Evolutionary conservation across 306 rosid genomes (phyloP).

Genomic region (Canavalia gladiata): DNA sequence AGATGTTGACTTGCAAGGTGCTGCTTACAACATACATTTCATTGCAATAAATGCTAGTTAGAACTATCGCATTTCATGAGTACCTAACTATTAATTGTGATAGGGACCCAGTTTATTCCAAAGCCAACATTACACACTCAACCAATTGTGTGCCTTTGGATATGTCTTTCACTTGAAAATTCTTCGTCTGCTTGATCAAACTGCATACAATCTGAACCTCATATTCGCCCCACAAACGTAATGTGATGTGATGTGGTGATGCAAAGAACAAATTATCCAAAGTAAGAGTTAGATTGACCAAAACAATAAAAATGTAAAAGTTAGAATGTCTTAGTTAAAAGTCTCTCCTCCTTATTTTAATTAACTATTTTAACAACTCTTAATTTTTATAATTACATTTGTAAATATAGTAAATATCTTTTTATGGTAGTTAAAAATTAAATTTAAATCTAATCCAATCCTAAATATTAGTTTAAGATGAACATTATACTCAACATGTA

Average conservation of each 20-base stretch:
- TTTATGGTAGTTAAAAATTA: too few relatives aligned
- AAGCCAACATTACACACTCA: conserved; percentile 14
- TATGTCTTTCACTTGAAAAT: not conserved
- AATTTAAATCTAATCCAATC: too few relatives aligned
- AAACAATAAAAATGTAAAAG: too few relatives aligned
- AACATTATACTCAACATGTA: too few relatives aligned
- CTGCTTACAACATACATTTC: conserved; percentile 5
- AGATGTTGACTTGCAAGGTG: conserved; percentile 47
- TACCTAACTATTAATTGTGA: conserved; percentile 49
- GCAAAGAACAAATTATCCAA: not conserved
- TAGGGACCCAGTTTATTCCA: conserved; percentile 36
- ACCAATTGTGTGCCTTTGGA: conserved; percentile 2
- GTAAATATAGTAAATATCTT: too few relatives aligned
- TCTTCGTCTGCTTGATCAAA: not conserved
- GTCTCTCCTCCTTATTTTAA: not conserved
- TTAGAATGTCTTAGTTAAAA: too few relatives aligned
- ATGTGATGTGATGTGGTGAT: not conserved
- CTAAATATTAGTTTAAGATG: too few relatives aligned
- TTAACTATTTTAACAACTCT: not conserved
- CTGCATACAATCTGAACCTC: not conserved
- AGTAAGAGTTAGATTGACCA: too few relatives aligned
- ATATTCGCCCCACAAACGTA: not conserved
- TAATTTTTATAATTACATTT: too few relatives aligned
- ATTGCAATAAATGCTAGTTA: conserved; percentile 46
- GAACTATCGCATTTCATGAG: conserved; percentile 34